phyloP scores from a whole-genome alignment of 768 basidiomycete genomes.

The Mycena olivaceomarginata region DNA sequence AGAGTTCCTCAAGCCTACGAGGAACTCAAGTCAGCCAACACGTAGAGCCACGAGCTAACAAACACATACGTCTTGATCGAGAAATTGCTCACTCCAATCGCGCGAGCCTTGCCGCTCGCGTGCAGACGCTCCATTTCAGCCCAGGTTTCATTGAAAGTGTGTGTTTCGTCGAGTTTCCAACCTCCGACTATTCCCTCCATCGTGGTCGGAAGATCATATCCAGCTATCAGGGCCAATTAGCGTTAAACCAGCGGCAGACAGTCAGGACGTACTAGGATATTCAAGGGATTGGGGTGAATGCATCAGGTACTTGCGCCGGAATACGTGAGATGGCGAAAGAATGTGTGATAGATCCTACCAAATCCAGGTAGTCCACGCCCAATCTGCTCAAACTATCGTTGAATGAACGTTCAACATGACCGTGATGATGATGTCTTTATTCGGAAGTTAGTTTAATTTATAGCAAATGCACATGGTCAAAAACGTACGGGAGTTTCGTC shows the following conservation, averaged over 20 bases:
- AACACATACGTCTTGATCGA: conserved; percentile 70
- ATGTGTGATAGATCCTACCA: conserved; percentile 49
- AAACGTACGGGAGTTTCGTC: conserved; percentile 66
- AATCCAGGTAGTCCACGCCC: conserved; percentile 68
- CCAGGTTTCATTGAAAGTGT: conserved; percentile 67
- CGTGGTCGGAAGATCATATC: conserved; percentile 49
- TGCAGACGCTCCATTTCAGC: conserved; percentile 71
- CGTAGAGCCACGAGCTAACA: conserved; percentile 40
- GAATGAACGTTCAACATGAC: conserved; percentile 61
- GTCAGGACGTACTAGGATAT: conserved; percentile 51
- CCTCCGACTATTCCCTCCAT: conserved; percentile 52
- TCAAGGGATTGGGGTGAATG: conserved; percentile 68
- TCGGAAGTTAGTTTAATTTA: not conserved
- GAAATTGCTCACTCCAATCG: conserved; percentile 79
- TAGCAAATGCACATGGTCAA: not conserved
- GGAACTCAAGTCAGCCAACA: conserved; percentile 30
- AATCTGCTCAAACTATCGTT: conserved; percentile 63
- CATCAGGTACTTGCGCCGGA: conserved; percentile 63
- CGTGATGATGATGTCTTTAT: conserved; percentile 61
- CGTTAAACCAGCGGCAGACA: not conserved
- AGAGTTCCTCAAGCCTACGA: conserved; percentile 59
- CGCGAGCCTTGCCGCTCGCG: conserved; percentile 65
- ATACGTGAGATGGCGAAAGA: not conserved
- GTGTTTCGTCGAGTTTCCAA: conserved; percentile 52
- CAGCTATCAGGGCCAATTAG: conserved; percentile 24